Evolutionary conservation across 2,329 filamentous ascomycete genomes (phyloP).

Genomic region (Alternaria sp.): DNA sequence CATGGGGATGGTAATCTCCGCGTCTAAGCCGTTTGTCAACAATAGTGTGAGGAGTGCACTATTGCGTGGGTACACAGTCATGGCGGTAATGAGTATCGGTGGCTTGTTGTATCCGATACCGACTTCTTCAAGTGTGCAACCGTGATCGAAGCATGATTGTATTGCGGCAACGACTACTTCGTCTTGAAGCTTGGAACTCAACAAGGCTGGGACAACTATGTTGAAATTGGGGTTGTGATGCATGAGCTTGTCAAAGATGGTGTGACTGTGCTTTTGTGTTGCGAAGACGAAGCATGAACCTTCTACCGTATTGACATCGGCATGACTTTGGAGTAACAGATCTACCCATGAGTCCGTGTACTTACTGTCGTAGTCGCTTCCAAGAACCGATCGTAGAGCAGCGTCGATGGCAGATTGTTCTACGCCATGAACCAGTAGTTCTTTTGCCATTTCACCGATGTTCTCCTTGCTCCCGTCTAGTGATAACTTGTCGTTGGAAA

Average conservation of each 20-base stretch:
- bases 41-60: conserved; percentile 31
- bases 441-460: conserved; percentile 26
- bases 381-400: conserved; percentile 33
- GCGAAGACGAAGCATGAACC: conserved; percentile 44
- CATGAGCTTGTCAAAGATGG: conserved; percentile 40
- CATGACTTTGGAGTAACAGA: conserved; percentile 36
- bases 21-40: conserved; percentile 38
- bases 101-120: conserved; percentile 23
- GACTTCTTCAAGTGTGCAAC: conserved; percentile 35
- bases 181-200: conserved; percentile 62
- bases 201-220: conserved; percentile 66
- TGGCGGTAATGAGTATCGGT: conserved; percentile 36
- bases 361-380: conserved; percentile 15
- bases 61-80: conserved; percentile 39
- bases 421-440: conserved; percentile 40
- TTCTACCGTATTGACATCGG: conserved; percentile 44
- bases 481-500: conserved; percentile 24
- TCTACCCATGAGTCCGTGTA: conserved; percentile 29
- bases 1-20: conserved; percentile 55
- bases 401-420: conserved; percentile 42
- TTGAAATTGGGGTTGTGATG: conserved; percentile 59
- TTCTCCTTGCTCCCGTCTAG: conserved; percentile 1
- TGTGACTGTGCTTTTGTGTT: conserved; percentile 30
- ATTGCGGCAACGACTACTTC: conserved; percentile 55
- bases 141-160: conserved; percentile 65